Percentiles rank a stretch among this genome's conserved stretches.
These are phyloP conservation scores for Fomitopsis palustris DNA, from an alignment of 1,284 basidiomycete genomes.

Conservation along the genomic window DNA sequence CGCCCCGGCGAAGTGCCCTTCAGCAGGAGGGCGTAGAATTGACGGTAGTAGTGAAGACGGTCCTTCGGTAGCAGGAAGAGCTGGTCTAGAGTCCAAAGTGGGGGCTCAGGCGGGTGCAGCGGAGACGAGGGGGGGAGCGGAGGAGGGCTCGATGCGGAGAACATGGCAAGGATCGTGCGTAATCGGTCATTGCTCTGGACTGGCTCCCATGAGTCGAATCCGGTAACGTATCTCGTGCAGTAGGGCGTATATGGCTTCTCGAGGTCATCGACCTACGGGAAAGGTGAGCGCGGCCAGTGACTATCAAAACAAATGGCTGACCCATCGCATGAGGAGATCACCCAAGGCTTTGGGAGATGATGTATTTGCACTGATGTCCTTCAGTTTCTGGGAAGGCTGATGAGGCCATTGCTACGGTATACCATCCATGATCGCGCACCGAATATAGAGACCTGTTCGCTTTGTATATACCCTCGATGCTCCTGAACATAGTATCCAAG, in stretches of 20 bases:
- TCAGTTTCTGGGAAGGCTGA: conserved; percentile 66
- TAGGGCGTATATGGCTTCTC: conserved; percentile 86
- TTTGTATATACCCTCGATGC: conserved; percentile 89
- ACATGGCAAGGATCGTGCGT: conserved; percentile 61
- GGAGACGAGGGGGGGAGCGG: conserved; percentile 40
- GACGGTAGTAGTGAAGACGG: conserved; percentile 90
- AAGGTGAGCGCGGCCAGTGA: background rate
- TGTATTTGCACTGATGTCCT: conserved; percentile 91
- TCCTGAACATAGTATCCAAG: conserved; percentile 92
- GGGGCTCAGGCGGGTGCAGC: conserved; percentile 35
- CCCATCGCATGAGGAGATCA: conserved; percentile 97
- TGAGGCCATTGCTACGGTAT: background rate
- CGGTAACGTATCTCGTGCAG: conserved; percentile 66
- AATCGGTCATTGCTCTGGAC: conserved; percentile 78
- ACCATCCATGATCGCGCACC: conserved; percentile 41
- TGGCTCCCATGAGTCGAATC: conserved; percentile 83
- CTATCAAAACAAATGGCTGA: conserved; percentile 36
- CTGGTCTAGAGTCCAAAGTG: conserved; percentile 81
- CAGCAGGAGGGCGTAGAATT: conserved; percentile 83
- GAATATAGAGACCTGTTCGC: conserved; percentile 80
- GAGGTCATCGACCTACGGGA: conserved; percentile 79
- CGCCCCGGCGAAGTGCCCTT: conserved; percentile 87
- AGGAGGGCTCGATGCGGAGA: conserved; percentile 64
- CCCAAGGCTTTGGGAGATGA: conserved; percentile 94
- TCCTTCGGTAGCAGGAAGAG: conserved; percentile 86